Evolutionary conservation across 257 asterid genomes (phyloP).

Genomic region (Primulina tabacum): DNA sequence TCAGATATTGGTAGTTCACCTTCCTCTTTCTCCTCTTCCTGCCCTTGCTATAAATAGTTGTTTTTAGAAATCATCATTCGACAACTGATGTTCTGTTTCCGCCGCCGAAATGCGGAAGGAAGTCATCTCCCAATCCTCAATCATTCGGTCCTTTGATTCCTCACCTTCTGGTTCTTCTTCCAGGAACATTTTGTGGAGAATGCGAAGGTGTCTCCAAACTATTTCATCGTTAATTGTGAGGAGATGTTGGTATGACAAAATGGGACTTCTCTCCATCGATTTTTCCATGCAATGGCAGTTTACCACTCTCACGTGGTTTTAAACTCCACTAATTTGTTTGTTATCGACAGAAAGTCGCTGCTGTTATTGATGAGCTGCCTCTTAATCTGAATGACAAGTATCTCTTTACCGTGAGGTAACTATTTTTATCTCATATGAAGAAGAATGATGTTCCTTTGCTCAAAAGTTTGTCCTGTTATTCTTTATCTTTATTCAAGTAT

Average conservation of each 20-base stretch:
- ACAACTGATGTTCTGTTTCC: neutral
- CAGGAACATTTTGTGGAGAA: constrained; percentile 85
- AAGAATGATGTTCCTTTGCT: constrained; percentile 8
- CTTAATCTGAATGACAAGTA: constrained; percentile 73
- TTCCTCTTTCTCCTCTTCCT: constrained; percentile 21
- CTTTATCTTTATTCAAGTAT: neutral
- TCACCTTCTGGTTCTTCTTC: constrained; percentile 14
- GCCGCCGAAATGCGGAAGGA: neutral
- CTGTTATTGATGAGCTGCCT: constrained; percentile 81
- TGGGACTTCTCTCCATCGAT: constrained; percentile 10
- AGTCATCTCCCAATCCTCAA: neutral
- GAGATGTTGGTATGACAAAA: constrained; percentile 58
- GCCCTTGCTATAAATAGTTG: neutral
- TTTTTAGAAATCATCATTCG: neutral
- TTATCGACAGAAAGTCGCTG: constrained; percentile 75
- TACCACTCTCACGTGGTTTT: constrained; percentile 2
- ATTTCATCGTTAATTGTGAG: constrained; percentile 72
- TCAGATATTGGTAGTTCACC: constrained; percentile 64
- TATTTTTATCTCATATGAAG: constrained; percentile 11
- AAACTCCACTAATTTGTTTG: constrained; percentile 15
- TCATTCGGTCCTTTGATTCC: neutral
- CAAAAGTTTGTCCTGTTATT: neutral
- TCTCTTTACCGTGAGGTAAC: constrained; percentile 77
- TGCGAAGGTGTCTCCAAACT: constrained; percentile 75
- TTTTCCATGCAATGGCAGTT: neutral